Evolutionary conservation across 2,329 filamentous ascomycete species (phyloP).

Genomic region (Xenosphaeropsis pyriputrescens): DNA sequence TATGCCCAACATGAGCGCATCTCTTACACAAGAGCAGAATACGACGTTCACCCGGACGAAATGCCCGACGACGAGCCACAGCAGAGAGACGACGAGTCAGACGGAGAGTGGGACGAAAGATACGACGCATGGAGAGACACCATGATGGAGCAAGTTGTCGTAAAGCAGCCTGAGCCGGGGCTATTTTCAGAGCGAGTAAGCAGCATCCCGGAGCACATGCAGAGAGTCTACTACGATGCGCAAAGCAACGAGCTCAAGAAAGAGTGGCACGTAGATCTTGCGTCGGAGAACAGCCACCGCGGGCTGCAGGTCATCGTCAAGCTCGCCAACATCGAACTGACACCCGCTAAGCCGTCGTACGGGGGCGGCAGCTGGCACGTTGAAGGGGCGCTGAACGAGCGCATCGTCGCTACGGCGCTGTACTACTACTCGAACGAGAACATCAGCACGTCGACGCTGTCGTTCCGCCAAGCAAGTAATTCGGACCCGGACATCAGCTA

Average conservation of each 20-base stretch:
- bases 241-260: background rate
- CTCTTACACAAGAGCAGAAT: slow-evolving; percentile 4
- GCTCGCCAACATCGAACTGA: slow-evolving; percentile 39
- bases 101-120: slow-evolving; percentile 3
- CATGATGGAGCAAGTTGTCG: background rate
- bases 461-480: slow-evolving; percentile 22
- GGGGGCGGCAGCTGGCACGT: slow-evolving; percentile 30
- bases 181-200: background rate
- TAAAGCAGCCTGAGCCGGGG: slow-evolving; percentile 4
- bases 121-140: slow-evolving; percentile 1
- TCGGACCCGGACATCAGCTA: slow-evolving; percentile 3
- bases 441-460: slow-evolving; percentile 24
- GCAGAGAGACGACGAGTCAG: slow-evolving; percentile 5
- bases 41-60: slow-evolving; percentile 10
- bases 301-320: slow-evolving; percentile 49
- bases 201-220: background rate
- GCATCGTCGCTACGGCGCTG: slow-evolving; percentile 35
- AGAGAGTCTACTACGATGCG: background rate
- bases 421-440: slow-evolving; percentile 35
- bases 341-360: slow-evolving; percentile 35
- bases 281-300: slow-evolving; percentile 4
- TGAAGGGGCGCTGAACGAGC: slow-evolving; percentile 27
- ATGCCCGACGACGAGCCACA: slow-evolving; percentile 15
- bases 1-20: background rate
- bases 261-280: slow-evolving; percentile 1